phyloP scores from a whole-genome alignment of 257 asterid species.

The Solanum gracilifrons region DNA sequence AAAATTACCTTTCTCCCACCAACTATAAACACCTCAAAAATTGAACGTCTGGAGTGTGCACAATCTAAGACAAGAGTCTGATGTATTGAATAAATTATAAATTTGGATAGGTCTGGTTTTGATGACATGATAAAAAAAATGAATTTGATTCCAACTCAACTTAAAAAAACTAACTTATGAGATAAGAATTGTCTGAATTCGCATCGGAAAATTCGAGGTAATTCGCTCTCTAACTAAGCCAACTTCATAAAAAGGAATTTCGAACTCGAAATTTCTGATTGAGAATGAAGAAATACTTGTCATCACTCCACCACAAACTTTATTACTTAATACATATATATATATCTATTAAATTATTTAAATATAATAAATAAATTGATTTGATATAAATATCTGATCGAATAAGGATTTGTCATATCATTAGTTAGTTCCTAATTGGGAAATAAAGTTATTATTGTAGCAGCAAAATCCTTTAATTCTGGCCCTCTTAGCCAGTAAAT shows the following conservation, averaged over 20 bases:
- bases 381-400: background rate
- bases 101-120: background rate
- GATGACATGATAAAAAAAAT: background rate
- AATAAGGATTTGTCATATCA: background rate
- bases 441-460: background rate
- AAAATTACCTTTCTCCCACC: too few species aligned
- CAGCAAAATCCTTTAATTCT: background rate
- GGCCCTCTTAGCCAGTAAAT: background rate
- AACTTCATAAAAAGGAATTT: rapidly evolving
- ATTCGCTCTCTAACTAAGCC: too few species aligned
- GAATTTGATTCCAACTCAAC: background rate
- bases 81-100: background rate
- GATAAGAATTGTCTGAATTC: background rate
- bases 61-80: background rate
- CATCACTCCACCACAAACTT: background rate
- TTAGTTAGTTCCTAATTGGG: background rate
- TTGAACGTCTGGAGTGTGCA: background rate
- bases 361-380: background rate
- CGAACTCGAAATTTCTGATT: rapidly evolving
- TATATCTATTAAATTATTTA: too few species aligned
- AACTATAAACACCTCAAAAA: background rate
- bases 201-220: rapidly evolving
- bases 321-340: background rate
- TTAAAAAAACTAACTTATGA: too few species aligned
- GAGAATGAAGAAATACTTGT: background rate